phyloP scores from a whole-genome alignment of 2,329 filamentous ascomycete species.

The Tolypocladium ovalisporum region DNA sequence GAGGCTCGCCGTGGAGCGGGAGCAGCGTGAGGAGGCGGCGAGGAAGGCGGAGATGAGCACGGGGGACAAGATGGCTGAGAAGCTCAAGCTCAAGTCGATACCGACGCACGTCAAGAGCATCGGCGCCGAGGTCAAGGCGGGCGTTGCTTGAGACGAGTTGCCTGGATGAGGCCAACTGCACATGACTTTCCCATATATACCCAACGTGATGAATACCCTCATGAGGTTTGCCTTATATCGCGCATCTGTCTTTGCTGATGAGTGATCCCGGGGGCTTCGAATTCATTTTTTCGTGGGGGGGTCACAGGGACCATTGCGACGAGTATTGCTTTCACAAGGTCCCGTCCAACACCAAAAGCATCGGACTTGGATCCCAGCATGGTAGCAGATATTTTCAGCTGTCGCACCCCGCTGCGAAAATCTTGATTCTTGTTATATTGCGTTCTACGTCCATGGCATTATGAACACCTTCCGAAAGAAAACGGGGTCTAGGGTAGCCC shows the following conservation, averaged over 20 bases:
- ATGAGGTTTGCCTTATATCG: background rate
- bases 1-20: slow-evolving; percentile 28
- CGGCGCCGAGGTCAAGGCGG: background rate
- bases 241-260: too few relatives aligned
- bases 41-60: slow-evolving; percentile 26
- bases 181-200: background rate
- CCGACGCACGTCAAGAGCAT: slow-evolving; percentile 16
- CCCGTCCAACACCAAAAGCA: too few relatives aligned
- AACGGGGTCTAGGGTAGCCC: background rate
- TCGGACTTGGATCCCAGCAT: too few relatives aligned
- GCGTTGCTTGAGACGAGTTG: background rate
- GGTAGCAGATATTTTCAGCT: too few relatives aligned
- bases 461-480: too few relatives aligned
- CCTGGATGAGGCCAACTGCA: background rate
- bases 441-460: too few relatives aligned
- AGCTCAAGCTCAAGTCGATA: slow-evolving; percentile 28
- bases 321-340: too few relatives aligned
- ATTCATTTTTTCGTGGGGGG: too few relatives aligned
- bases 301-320: too few relatives aligned
- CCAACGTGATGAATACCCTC: background rate
- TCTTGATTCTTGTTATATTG: too few relatives aligned
- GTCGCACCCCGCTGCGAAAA: too few relatives aligned
- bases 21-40: slow-evolving; percentile 19
- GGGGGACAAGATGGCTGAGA: slow-evolving; percentile 25
- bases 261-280: too few relatives aligned